Conservation (phyloP, 176 grass and related monocot species). For the Zoysia japonica region DNA sequence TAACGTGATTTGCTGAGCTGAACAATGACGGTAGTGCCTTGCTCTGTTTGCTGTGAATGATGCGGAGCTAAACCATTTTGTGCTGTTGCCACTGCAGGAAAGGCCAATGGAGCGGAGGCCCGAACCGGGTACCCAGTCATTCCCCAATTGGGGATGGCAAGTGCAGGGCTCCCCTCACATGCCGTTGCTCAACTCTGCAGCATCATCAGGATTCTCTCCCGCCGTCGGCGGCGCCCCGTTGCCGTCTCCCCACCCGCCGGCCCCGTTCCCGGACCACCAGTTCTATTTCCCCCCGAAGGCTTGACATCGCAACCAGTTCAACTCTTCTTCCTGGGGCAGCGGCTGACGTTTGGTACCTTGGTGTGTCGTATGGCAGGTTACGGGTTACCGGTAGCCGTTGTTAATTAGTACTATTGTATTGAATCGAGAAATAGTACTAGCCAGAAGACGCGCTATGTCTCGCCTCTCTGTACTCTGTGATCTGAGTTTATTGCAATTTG, state of each 20-base stretch:
- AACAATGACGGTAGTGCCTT: not conserved
- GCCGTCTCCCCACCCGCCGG: not conserved
- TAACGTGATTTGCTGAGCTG: not conserved
- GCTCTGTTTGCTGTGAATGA: not conserved
- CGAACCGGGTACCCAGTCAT: slow-evolving; percentile 37
- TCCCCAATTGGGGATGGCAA: slow-evolving; percentile 67
- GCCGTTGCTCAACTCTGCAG: slow-evolving; percentile 78
- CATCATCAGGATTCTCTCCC: slow-evolving; percentile 99
- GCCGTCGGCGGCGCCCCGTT: slow-evolving; percentile 19
- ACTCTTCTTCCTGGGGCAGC: not conserved
- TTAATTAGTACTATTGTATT: not conserved
- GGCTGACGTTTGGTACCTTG: not conserved
- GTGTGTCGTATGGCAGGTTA: not conserved
- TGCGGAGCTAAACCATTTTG: not conserved
- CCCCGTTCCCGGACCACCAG: slow-evolving; percentile 33
- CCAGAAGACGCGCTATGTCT: slow-evolving; percentile 12
- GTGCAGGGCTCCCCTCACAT: slow-evolving; percentile 48
- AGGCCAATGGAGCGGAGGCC: slow-evolving; percentile 53
- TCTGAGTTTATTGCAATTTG: not conserved
- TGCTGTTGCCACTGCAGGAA: slow-evolving; percentile 50
- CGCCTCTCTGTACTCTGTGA: not conserved
- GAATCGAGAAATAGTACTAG: not conserved
- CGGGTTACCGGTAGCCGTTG: slow-evolving; percentile 11
- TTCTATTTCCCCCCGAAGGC: slow-evolving; percentile 43
- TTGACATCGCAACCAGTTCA: slow-evolving; percentile 22